Base-by-base conservation (phyloP, 2,329 filamentous ascomycete genomes). In the Fusarium transvaalense region DNA sequence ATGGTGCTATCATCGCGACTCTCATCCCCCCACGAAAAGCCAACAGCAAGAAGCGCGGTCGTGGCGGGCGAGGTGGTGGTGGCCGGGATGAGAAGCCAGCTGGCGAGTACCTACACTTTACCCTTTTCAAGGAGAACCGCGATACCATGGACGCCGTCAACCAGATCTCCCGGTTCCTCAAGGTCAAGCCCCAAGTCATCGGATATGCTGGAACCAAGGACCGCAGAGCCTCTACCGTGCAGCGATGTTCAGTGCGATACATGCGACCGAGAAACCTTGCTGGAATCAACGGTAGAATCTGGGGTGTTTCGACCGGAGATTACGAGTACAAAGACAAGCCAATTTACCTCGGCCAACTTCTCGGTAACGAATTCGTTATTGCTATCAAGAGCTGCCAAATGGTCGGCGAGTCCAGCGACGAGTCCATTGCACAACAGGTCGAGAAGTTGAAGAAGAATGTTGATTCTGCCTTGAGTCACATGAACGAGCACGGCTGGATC, bases 81-180 rank as follows among this genome's bases (percentile, higher is more conserved):
- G 66, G 56, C 17, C 68, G 62, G 13, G 74, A 76, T 5, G 76
- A 79, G 61, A 77, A 79, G 64, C 77, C 77, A 60, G 64, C 78
- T 85, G 93, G 92, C 19, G 91, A 94, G 48, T 96, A 93, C 77
- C 82, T 97, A 15, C 94, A 97, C 78, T 97, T 97, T 78, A 95
- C 92, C 1, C 84, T 97, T 52, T 97, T 95, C 86, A 97, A 97
- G 81, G 94, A 97, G 81, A 97, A 97, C 81, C 94, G 95, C 76
- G 94, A 97, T 76, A 97, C 94, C 2, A 97, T 97, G 92, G 94
- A 97, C 73, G 91, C 93, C 0, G 85, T 97, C 54, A 90, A 88
- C 54, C 92, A 91, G 74, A 86, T 97, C 39, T 88, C 90, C 1
- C 91, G 91, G 42, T 86, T 91, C 68, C 81, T 97, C 66, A 92